Base-by-base conservation (phyloP, 768 basidiomycete species). In the Cystofilobasidium ferigula region DNA sequence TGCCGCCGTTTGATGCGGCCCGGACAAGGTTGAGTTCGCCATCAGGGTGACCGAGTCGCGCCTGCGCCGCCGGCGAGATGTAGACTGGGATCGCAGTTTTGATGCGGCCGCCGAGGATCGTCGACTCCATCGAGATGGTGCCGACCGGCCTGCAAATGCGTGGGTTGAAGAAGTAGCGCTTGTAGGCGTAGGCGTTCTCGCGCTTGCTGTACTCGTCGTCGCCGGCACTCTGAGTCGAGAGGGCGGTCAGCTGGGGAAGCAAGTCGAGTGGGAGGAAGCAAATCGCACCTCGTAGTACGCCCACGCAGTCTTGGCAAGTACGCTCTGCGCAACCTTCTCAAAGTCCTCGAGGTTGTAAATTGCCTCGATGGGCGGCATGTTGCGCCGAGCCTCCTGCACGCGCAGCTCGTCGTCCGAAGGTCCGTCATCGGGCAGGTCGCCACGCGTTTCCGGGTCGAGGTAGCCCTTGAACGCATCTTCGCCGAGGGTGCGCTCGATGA, bases 21-120 rank as follows among this genome's bases (percentile, higher is more conserved):
- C 80, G 81, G 1, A 87, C 86, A 65, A 93, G 83, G 74, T 92
- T 93, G 34, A 81, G 77, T 77, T 95, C 91, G 22, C 90, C 91
- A 79, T 73, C 67, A 14, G 91, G 91, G 74, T 97, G 91, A 0
- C 91, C 92, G 0, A 93, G 78, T 65, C 83, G 83, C n/a, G 88
- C 88, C 43, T 81, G 26, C 65, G 88, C 90, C 22, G 90, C 86
- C 36, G 86, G 88, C 57, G 84, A 84, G 57, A 89, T 86, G 72
- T 89, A 91, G 8, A 95, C 78, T 0, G 92, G 92, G 57, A 94
- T 81, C 0, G 54, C 24, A 6, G 63, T 48, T 43, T 64, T 64
- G 57, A 67, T 38, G 2, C 28, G 13, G 24, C 65, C 60, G 26
- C 63, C 63, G 6, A 64, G 63, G 26, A 64, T 57, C 4, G 63